phyloP scores from a whole-genome alignment of 2,329 filamentous ascomycete genomes.

The Chaetothyriales sp. region DNA sequence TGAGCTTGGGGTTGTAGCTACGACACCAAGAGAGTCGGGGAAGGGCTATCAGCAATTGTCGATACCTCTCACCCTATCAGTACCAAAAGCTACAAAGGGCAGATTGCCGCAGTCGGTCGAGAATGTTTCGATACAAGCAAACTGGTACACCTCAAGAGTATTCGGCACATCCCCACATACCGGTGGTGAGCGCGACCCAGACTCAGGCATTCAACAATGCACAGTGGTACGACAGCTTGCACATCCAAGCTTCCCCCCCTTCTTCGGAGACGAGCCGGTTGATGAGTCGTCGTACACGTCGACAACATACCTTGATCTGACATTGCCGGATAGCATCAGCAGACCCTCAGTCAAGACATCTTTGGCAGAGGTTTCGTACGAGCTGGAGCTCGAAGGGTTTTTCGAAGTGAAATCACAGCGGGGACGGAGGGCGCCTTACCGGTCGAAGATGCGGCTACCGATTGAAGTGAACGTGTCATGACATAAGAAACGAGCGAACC shows the following conservation, averaged over 20 bases:
- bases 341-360: conserved; percentile 10
- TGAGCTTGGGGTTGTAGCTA: conserved; percentile 6
- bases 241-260: conserved; percentile 7
- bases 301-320: conserved; percentile 9
- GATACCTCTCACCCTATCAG: conserved; percentile 8
- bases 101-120: not conserved
- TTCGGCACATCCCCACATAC: conserved; percentile 7
- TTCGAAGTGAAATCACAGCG: conserved; percentile 4
- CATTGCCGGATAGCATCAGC: conserved; percentile 10
- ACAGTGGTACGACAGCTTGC: conserved; percentile 9
- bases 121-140: conserved; percentile 8
- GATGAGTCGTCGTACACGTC: conserved; percentile 7
- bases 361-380: conserved; percentile 8
- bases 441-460: conserved; percentile 7
- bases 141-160: conserved; percentile 9
- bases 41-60: conserved; percentile 9
- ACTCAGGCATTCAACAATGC: conserved; percentile 4
- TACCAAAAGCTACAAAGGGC: conserved; percentile 1
- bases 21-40: conserved; percentile 5
- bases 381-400: conserved; percentile 8
- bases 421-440: conserved; percentile 2
- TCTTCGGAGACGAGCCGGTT: conserved; percentile 3
- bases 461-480: conserved; percentile 1
- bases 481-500: not conserved
- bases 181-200: not conserved